Evolutionary conservation across 305 asterid species (phyloP), one percentile per base, ranked within the genome.

Genomic region (Fraxinus baroniana): DNA sequence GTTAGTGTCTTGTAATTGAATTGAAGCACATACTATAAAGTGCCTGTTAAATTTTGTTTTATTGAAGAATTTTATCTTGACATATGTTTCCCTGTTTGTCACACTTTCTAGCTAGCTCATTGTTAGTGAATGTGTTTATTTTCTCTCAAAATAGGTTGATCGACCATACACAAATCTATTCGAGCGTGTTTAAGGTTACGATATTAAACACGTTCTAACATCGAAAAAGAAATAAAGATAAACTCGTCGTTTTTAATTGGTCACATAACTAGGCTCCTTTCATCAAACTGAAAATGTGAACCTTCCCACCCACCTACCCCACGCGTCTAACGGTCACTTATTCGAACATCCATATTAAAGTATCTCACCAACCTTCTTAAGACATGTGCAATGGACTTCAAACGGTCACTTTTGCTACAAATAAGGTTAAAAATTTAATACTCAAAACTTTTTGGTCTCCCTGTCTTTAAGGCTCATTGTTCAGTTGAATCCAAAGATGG

Each of bases 281-380:
- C n/a, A 64, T 24, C 30, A 10, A 64, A 24, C 35, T 64, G 60
- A 49, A 46, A 49, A 49, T 49, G 60, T 5, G 1, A 49, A 49
- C 60, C 20, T 15, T 5, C 3, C 26, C 24, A 52, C 24, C 9
- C 64, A 17, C 8, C 24, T 5, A 55, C 66, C 66, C 66, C 26
- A n/a, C 60, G 60, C 60, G 26, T 12, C 75, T 9, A 87, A 87
- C 87, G 90, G 90, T 85, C 88, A 85, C 81, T 80, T 60, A 81
- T 77, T 85, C 62, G 83, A 81, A 70, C 57, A 1, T 13, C 30
- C 44, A 72, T 76, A 84, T 79, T 84, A 1, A 80, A 44, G 10
- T 17, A 52, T 12, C 76, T 37, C 83, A 80, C 82, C 80, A 55
- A 74, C 81, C 73, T 62, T 13, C 28, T 2, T 78, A 78, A 80